Base-by-base conservation (phyloP, 2,329 filamentous ascomycete genomes). In the Cercospora sojina region DNA sequence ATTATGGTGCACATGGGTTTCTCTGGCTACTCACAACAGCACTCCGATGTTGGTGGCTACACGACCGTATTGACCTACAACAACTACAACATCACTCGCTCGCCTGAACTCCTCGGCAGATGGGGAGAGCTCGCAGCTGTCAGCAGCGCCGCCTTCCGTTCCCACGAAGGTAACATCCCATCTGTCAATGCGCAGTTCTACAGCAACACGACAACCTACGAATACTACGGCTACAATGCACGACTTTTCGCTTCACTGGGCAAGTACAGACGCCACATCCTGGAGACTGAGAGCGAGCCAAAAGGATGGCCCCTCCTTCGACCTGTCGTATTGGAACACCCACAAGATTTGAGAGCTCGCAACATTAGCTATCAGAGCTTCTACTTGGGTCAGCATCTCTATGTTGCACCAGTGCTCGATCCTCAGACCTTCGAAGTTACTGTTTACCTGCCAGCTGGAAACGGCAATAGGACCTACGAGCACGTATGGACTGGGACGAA, bases 161-260 rank as follows among this genome's bases (percentile, higher is more conserved):
- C 74, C 3, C 77, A 79, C 67, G 77, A 79, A 68, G 77, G 77
- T 10, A 79, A 79, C 69, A 76, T 79, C 2, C 77, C 77, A 1
- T 60, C 71, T 13, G 73, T 79, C 29, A 79, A 79, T 57, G 72
- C 77, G 0, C 77, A 79, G 57, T 77, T 78, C 72, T 79, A 79
- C 68, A 74, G 72, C 64, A 79, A 79, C 62, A 65, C 68, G 2
- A 73, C 75, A 0, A 74, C 77, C 0, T 78, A 78, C 62, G 69
- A 70, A 1, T 79, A 77, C 66, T 75, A 76, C 60, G 74, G 75
- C 1, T 78, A 79, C 70, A 79, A 78, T 35, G 73, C 77, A 0
- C 73, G 77, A 13, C 69, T 79, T 69, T 79, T 76, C 69, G 70
- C 71, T n/a, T 75, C 75, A 16, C 70, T 79, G 20, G 75, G 69